Evolutionary conservation across 345 rosid species (phyloP).

Genomic region (Hibiscus mutabilis): DNA sequence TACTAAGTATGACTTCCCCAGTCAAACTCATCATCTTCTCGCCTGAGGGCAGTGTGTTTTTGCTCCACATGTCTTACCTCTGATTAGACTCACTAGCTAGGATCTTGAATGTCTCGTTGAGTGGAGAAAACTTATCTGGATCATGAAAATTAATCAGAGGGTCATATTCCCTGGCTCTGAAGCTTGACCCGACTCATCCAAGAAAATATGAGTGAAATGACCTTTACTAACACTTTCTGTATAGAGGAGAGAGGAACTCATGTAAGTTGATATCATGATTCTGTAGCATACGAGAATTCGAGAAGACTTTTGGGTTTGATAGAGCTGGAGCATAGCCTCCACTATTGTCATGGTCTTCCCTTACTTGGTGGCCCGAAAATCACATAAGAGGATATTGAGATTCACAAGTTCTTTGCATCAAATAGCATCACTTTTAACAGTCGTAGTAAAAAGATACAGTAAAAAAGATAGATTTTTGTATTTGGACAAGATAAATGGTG

Average conservation of each 20-base stretch:
- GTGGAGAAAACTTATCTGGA: too few relatives aligned
- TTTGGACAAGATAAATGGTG: too few relatives aligned
- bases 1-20: conserved; percentile 74
- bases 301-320: conserved; percentile 27
- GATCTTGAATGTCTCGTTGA: too few relatives aligned
- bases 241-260: conserved; percentile 71
- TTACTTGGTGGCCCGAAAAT: conserved; percentile 92
- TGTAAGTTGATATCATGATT: conserved; percentile 71
- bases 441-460: too few relatives aligned
- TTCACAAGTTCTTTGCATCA: too few relatives aligned
- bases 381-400: conserved; percentile 78
- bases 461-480: too few relatives aligned
- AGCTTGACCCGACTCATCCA: conserved; percentile 97
- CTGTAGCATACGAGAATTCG: conserved; percentile 65
- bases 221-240: conserved; percentile 72
- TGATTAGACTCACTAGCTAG: too few relatives aligned
- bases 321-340: conserved; percentile 79
- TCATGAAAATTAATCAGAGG: too few relatives aligned
- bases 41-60: too few relatives aligned
- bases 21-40: conserved; percentile 45
- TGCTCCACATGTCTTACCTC: too few relatives aligned
- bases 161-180: conserved; percentile 94
- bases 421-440: too few relatives aligned
- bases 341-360: conserved; percentile 87
- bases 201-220: conserved; percentile 89